A percentile compares a stretch with the other conserved stretches of the same genome.
Evolutionary conservation across 2,329 filamentous ascomycete genomes (phyloP).

Genomic region (Alternaria angustiovoidea): DNA sequence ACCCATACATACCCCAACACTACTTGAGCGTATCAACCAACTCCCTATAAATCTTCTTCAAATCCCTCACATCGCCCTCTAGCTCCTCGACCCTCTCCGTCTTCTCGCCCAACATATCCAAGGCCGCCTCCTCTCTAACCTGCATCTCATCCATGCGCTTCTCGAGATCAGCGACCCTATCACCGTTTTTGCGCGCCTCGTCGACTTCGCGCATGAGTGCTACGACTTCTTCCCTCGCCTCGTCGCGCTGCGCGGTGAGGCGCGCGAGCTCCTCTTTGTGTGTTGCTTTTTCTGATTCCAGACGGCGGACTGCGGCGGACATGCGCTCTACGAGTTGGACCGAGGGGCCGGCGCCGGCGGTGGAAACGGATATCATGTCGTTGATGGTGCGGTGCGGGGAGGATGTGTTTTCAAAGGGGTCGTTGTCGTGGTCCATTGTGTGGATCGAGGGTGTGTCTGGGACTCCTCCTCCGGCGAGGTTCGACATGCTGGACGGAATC

Average conservation of each 20-base stretch:
- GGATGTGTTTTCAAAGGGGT: constrained; percentile 63
- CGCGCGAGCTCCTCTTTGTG: constrained; percentile 83
- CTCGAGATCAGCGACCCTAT: constrained; percentile 71
- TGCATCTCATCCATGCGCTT: constrained; percentile 73
- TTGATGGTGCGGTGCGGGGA: constrained; percentile 71
- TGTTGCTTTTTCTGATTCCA: constrained; percentile 91
- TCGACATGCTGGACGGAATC: constrained; percentile 40
- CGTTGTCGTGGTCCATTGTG: constrained; percentile 53
- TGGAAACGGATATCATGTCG: constrained; percentile 88
- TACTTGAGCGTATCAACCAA: constrained; percentile 53
- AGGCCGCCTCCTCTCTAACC: constrained; percentile 83
- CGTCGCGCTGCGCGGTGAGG: constrained; percentile 85
- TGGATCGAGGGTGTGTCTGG: constrained; percentile 58
- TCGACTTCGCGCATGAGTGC: constrained; percentile 87
- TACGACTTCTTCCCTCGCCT: constrained; percentile 91
- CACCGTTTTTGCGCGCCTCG: constrained; percentile 67
- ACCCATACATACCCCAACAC: background rate
- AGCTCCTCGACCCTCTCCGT: constrained; percentile 94
- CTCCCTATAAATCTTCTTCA: constrained; percentile 96
- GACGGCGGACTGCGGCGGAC: constrained; percentile 87
- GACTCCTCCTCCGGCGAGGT: constrained; percentile 37
- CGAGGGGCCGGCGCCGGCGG: constrained; percentile 86
- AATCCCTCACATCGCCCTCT: constrained; percentile 83
- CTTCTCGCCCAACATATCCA: constrained; percentile 97
- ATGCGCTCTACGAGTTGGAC: constrained; percentile 96